phyloP scores from a whole-genome alignment of 345 rosid genomes.

The Crucihimalaya himalaica region DNA sequence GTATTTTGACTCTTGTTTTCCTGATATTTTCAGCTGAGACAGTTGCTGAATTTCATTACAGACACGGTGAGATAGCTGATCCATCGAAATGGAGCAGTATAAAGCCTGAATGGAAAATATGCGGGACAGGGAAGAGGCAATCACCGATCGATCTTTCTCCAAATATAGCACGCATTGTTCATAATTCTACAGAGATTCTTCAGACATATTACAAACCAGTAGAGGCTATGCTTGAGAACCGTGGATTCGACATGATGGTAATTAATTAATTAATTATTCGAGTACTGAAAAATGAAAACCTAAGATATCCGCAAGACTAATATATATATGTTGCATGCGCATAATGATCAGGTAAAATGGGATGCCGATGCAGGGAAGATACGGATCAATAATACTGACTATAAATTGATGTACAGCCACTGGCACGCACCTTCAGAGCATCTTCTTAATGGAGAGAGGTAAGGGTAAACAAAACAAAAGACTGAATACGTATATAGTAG shows the following conservation, averaged over 20 bases:
- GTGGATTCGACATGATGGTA: slow-evolving; percentile 71
- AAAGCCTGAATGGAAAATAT: slow-evolving; percentile 27
- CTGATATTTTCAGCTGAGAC: slow-evolving; percentile 4
- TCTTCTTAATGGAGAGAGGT: slow-evolving; percentile 58
- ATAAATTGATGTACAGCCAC: slow-evolving; percentile 52
- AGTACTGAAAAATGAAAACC: neutral
- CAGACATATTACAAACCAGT: slow-evolving; percentile 54
- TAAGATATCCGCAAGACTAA: slow-evolving; percentile 6
- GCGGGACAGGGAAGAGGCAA: slow-evolving; percentile 34
- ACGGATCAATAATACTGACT: slow-evolving; percentile 50
- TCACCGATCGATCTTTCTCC: slow-evolving; percentile 39
- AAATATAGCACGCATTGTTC: slow-evolving; percentile 20
- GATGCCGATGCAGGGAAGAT: slow-evolving; percentile 41
- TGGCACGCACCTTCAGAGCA: slow-evolving; percentile 90
- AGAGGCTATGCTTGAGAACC: slow-evolving; percentile 52
- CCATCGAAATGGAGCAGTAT: slow-evolving; percentile 30
- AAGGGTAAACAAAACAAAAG: neutral
- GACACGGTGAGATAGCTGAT: slow-evolving; percentile 18
- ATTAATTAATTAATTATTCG: no score
- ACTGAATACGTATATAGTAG: neutral
- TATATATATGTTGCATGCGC: slow-evolving; percentile 15
- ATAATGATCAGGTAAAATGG: slow-evolving; percentile 41
- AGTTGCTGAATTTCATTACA: slow-evolving; percentile 35
- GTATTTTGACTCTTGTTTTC: neutral
- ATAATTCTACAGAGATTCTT: slow-evolving; percentile 31